Evolutionary conservation across 2,329 filamentous ascomycete genomes (phyloP).

Genomic region (Zymoseptoria pseudotritici): DNA sequence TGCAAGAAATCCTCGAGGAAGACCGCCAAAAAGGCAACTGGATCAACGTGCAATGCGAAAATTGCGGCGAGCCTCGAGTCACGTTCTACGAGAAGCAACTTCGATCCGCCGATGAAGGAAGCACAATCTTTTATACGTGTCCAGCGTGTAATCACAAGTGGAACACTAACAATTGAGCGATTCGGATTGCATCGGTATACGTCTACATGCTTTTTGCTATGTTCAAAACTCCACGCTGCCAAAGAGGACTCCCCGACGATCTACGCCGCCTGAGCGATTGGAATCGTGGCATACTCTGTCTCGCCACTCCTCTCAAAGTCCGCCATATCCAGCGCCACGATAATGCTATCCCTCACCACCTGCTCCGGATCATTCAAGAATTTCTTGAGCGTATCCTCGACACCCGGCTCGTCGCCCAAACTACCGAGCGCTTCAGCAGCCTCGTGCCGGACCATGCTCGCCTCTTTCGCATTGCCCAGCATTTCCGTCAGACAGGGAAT

Average conservation of each 20-base stretch:
- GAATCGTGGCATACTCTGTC: conserved; percentile 85
- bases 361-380: conserved; percentile 88
- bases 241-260: not conserved
- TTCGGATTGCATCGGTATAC: not conserved
- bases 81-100: conserved; percentile 79
- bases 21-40: conserved; percentile 59
- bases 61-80: conserved; percentile 76
- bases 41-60: conserved; percentile 63
- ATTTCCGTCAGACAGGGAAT: conserved; percentile 79
- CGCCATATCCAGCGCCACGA: conserved; percentile 96
- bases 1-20: conserved; percentile 71
- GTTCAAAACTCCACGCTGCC: not conserved
- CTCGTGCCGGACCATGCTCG: conserved; percentile 95
- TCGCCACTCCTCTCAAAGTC: conserved; percentile 89
- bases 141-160: conserved; percentile 70
- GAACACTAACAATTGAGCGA: conserved; percentile 54
- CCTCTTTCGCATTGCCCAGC: conserved; percentile 71
- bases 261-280: conserved; percentile 31
- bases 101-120: conserved; percentile 89
- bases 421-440: conserved; percentile 93
- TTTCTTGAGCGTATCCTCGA: conserved; percentile 73
- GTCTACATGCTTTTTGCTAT: not conserved
- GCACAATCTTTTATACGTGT: conserved; percentile 84
- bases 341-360: conserved; percentile 88
- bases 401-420: conserved; percentile 85